phyloP scores from a whole-genome alignment of 768 basidiomycete species.

The Lactarius deliciosus region DNA sequence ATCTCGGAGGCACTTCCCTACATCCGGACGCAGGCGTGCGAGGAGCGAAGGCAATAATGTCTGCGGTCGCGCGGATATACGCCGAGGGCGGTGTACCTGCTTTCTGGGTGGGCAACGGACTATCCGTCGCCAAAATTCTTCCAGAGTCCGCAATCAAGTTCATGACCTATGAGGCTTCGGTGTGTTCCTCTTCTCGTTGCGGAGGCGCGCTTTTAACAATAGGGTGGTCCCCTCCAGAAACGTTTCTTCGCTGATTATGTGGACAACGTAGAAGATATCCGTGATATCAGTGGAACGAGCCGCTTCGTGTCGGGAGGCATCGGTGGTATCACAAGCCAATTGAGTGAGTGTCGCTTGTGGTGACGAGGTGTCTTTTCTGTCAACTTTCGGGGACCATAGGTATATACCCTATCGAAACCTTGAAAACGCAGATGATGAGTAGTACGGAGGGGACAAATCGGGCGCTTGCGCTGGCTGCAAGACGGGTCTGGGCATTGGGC shows the following conservation, averaged over 20 bases:
- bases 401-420: conserved; percentile 95
- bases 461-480: conserved; percentile 60
- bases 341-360: conserved; percentile 54
- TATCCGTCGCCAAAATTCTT: conserved; percentile 94
- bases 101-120: conserved; percentile 97
- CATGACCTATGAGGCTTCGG: conserved; percentile 90
- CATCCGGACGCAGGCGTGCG: conserved; percentile 46
- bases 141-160: conserved; percentile 99
- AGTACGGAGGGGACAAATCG: conserved; percentile 60
- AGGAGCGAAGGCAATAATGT: conserved; percentile 62
- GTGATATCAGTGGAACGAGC: conserved; percentile 72
- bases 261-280: conserved; percentile 84
- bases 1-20: conserved; percentile 57
- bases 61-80: conserved; percentile 81
- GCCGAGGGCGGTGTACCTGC: conserved; percentile 83
- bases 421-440: conserved; percentile 99
- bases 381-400: conserved; percentile 48
- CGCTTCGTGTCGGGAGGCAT: conserved; percentile 95
- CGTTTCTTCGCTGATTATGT: conserved; percentile 88
- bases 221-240: conserved; percentile 58
- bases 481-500: conserved; percentile 75
- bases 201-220: not conserved
- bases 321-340: conserved; percentile 91
- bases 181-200: conserved; percentile 41
- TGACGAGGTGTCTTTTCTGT: conserved; percentile 17